A percentile compares a stretch with the other conserved stretches of the same genome.
Conservation (phyloP, 148 eudicot species). For the Silene uniflora region DNA sequence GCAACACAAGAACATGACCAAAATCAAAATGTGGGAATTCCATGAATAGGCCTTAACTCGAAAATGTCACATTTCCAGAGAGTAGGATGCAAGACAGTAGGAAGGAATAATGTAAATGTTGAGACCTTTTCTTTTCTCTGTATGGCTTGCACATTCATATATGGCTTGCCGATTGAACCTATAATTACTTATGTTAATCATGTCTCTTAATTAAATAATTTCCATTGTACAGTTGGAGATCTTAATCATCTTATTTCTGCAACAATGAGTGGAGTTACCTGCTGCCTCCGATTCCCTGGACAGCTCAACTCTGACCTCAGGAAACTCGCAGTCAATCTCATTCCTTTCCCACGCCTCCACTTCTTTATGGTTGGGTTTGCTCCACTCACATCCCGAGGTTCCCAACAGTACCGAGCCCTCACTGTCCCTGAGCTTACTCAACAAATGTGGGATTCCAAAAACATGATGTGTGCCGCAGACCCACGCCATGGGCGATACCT, state of each 20-base stretch:
- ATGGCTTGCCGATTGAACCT: not conserved
- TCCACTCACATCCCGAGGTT: conserved; percentile 54
- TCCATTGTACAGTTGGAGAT: conserved; percentile 49
- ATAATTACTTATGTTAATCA: no score
- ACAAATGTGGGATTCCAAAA: conserved; percentile 83
- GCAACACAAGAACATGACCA: no score
- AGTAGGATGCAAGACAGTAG: no score
- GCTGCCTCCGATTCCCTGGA: conserved; percentile 75
- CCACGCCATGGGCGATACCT: conserved; percentile 80
- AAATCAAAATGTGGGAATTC: no score
- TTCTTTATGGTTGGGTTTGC: conserved; percentile 84
- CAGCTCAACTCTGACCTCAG: conserved; percentile 74
- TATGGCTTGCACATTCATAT: not conserved
- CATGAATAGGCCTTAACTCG: no score
- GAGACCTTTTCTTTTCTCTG: not conserved
- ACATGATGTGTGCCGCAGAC: conserved; percentile 87
- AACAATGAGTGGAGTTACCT: conserved; percentile 74
- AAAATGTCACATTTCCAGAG: no score
- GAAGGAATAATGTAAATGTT: not conserved
- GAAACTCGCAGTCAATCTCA: conserved; percentile 67
- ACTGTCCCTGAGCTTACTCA: conserved; percentile 72
- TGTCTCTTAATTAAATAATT: not conserved
- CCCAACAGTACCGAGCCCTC: conserved; percentile 57
- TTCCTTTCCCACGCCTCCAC: conserved; percentile 80
- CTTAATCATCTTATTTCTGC: conserved; percentile 69